A percentile compares a stretch with the other conserved stretches of the same genome.
phyloP scores from a whole-genome alignment of 2,329 filamentous ascomycete species.

The Fusarium anthophilum region DNA sequence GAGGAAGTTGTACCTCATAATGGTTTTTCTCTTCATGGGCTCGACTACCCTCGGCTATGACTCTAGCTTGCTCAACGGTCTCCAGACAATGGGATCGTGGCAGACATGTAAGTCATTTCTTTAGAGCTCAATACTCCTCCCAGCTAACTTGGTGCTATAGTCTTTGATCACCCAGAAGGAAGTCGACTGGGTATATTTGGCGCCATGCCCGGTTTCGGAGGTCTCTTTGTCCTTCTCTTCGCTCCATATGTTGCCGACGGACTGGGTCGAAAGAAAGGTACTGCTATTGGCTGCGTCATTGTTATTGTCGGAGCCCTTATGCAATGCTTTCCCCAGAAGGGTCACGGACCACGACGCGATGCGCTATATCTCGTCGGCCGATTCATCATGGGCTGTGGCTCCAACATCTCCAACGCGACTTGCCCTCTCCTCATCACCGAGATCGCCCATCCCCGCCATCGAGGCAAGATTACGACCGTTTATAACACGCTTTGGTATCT shows the following conservation, averaged over 20 bases:
- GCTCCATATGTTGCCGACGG: slow-evolving; percentile 40
- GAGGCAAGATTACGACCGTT: slow-evolving; percentile 36
- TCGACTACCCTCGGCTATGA: slow-evolving; percentile 39
- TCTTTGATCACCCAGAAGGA: slow-evolving; percentile 35
- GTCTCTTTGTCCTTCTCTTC: slow-evolving; percentile 39
- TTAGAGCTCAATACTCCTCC: rapidly evolving
- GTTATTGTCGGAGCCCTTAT: slow-evolving; percentile 34
- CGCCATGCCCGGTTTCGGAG: slow-evolving; percentile 39
- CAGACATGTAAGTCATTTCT: slow-evolving; percentile 8
- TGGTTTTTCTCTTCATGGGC: slow-evolving; percentile 38
- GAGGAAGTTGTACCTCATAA: slow-evolving; percentile 37
- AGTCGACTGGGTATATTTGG: slow-evolving; percentile 40
- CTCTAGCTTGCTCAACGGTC: slow-evolving; percentile 28
- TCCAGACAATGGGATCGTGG: slow-evolving; percentile 39
- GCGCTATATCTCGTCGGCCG: slow-evolving; percentile 34
- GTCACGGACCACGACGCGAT: slow-evolving; percentile 14
- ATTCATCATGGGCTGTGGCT: slow-evolving; percentile 39
- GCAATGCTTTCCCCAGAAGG: slow-evolving; percentile 34
- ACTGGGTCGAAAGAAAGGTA: slow-evolving; percentile 36
- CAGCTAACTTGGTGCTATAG: background rate
- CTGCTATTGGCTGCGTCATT: slow-evolving; percentile 30
- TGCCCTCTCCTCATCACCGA: slow-evolving; percentile 41
- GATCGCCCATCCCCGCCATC: slow-evolving; percentile 33
- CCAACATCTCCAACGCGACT: slow-evolving; percentile 38
- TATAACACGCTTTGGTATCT: slow-evolving; percentile 42